Conservation (phyloP, 768 basidiomycete species). For the Paxillus involutus region DNA sequence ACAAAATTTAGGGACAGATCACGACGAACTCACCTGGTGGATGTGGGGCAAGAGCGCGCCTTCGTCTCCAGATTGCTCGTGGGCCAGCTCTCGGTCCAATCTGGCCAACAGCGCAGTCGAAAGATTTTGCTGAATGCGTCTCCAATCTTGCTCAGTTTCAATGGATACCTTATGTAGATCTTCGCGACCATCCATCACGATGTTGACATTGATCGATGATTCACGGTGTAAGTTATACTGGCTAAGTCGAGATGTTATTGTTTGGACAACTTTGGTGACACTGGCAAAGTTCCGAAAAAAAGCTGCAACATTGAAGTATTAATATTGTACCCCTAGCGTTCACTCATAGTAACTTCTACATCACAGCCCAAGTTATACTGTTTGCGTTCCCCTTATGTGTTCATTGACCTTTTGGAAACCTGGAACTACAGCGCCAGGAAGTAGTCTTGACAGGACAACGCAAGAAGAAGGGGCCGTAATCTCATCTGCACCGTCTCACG, state of each 20-base stretch:
- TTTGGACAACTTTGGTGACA: slow-evolving; percentile 2
- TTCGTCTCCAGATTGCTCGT: slow-evolving; percentile 41
- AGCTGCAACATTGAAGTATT: no score
- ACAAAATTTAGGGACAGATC: background rate
- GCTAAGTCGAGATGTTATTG: no score
- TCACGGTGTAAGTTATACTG: no score
- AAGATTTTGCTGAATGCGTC: slow-evolving; percentile 56
- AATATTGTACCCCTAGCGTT: no score
- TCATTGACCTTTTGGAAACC: slow-evolving; percentile 87
- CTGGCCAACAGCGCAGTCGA: slow-evolving; percentile 41
- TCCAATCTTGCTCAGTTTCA: slow-evolving; percentile 67
- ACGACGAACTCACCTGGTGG: slow-evolving; percentile 41
- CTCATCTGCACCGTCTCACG: slow-evolving; percentile 57
- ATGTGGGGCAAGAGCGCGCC: slow-evolving; percentile 50
- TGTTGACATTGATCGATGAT: background rate
- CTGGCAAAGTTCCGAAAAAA: no score
- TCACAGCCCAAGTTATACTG: background rate
- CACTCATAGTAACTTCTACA: no score
- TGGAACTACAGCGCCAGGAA: slow-evolving; percentile 81
- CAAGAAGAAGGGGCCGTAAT: slow-evolving; percentile 74
- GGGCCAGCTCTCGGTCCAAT: slow-evolving; percentile 49
- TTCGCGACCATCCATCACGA: slow-evolving; percentile 36
- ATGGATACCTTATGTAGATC: slow-evolving; percentile 58
- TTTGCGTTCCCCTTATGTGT: slow-evolving; percentile 35
- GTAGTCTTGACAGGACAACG: slow-evolving; percentile 79